phyloP scores from a whole-genome alignment of 441 rosid genomes.

The Bocquillonia castaneifolia region DNA sequence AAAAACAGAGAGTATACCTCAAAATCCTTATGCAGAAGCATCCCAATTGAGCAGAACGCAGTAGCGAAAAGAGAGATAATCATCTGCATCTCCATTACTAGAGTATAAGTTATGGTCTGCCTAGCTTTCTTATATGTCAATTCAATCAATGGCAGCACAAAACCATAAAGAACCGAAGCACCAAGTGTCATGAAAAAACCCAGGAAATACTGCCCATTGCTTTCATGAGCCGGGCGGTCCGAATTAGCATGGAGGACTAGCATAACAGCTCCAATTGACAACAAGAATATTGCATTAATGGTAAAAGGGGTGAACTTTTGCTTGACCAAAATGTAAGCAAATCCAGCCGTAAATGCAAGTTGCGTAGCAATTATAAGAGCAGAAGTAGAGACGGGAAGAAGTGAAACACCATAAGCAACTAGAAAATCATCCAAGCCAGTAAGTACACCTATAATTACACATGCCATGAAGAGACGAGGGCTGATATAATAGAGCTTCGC shows the following conservation, averaged over 20 bases:
- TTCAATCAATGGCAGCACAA: constrained; percentile 52
- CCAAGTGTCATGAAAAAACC: constrained; percentile 46
- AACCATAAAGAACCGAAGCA: constrained; percentile 54
- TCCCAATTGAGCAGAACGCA: constrained; percentile 42
- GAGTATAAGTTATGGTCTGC: constrained; percentile 42
- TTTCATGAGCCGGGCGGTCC: constrained; percentile 44
- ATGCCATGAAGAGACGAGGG: constrained; percentile 33
- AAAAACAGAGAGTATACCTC: constrained; percentile 20
- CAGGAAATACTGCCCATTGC: constrained; percentile 25
- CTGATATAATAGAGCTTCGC: constrained; percentile 28
- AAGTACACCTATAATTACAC: constrained; percentile 30
- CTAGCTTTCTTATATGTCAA: constrained; percentile 57
- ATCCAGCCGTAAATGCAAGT: constrained; percentile 45
- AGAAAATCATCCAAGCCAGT: constrained; percentile 45
- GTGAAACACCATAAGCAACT: constrained; percentile 42
- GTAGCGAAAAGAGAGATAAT: constrained; percentile 52
- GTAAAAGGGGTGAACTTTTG: constrained; percentile 45
- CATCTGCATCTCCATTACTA: constrained; percentile 62
- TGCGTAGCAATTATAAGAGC: constrained; percentile 46
- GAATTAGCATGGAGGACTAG: constrained; percentile 36
- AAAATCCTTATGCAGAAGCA: constrained; percentile 48
- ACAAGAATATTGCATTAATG: constrained; percentile 37
- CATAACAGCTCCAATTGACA: constrained; percentile 34
- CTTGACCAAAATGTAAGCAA: constrained; percentile 46
- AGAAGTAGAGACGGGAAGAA: constrained; percentile 46